Evolutionary conservation across 257 asterid genomes (phyloP).

Genomic region (Datura wrightii): DNA sequence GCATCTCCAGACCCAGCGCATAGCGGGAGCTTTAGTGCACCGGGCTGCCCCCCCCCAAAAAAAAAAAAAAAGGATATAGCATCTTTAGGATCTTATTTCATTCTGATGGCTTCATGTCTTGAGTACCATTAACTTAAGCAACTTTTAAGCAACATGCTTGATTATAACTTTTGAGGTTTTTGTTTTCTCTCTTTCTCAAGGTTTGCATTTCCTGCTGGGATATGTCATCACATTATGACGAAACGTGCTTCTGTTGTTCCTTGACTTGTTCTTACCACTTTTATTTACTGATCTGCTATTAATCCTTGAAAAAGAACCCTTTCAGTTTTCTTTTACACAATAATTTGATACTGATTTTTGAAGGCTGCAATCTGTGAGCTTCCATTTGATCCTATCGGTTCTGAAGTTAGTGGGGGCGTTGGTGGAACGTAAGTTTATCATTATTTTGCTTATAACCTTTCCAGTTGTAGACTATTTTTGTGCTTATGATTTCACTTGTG

Average conservation of each 20-base stretch:
- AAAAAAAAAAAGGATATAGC: no score
- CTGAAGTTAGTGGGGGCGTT: conserved; percentile 92
- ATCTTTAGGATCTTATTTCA: background rate
- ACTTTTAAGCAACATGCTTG: background rate
- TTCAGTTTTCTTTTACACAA: conserved; percentile 22
- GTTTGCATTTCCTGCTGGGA: conserved; percentile 1
- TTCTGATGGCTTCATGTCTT: conserved; percentile 24
- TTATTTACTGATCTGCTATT: background rate
- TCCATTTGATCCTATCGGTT: conserved; percentile 98
- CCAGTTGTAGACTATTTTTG: conserved; percentile 21
- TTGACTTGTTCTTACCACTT: background rate
- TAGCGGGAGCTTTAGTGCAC: no score
- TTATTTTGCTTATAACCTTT: conserved; percentile 18
- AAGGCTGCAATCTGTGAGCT: conserved; percentile 97
- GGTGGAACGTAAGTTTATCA: conserved; percentile 91
- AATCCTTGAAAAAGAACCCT: background rate
- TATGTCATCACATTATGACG: background rate
- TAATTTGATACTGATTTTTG: conserved; percentile 31
- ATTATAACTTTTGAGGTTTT: background rate
- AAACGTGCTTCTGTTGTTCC: background rate
- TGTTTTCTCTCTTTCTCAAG: conserved; percentile 9
- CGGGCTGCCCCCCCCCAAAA: no score
- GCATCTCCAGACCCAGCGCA: no score
- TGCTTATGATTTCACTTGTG: background rate
- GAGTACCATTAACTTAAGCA: conserved; percentile 3